Evolutionary conservation across 2,329 filamentous ascomycete species (phyloP), one percentile per base, ranked within the genome.

Genomic region (Pseudogymnoascus sp.): DNA sequence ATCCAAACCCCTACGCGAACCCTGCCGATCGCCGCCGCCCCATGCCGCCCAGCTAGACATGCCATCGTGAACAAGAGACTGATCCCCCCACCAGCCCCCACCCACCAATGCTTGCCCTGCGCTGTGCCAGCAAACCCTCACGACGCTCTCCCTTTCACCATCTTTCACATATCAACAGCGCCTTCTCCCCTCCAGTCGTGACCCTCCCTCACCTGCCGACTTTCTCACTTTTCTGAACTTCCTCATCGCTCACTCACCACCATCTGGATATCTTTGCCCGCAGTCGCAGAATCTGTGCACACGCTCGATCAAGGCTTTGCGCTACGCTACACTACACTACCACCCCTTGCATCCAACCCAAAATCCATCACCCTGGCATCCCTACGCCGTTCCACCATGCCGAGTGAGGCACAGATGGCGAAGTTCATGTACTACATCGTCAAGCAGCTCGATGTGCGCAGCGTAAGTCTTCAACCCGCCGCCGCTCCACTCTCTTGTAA

Each of bases 391-490:
- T 72, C 68, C 62, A 77, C 26, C 26, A 71, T 72, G 74, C 74
- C 78, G 29, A 78, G 74, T 5, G 80, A 83, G 64, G 76, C 72
- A 59, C 75, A 78, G 58, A 81, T 76, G 15, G 74, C 75, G 35
- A 78, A 77, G 39, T 80, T 83, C 63, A 73, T 82, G n/a, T 83
- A 81, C 68, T 75, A 78, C 21, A 82, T 83, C 59, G 71, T 83
- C 65, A 81, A 79, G 64, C 81, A 83, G 66, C 72, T 82, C 58
- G 79, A 81, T 64, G 69, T 83, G 33, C 81, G 80, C 70, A 74
- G 75, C 54, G 79, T 80, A 68, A 64, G 75, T 64, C 15, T 31
- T 65, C 5, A 13, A 5, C 8, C 26, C 35, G 11, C 7, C 21
- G 11, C 29, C 15, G 6, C 6, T 11, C 13, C 24, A 13, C 13